A percentile compares a stretch with the other conserved stretches of the same genome.
phyloP scores from a whole-genome alignment of 371 early-diverging fungal genomes.

The Mortierella sp. region DNA sequence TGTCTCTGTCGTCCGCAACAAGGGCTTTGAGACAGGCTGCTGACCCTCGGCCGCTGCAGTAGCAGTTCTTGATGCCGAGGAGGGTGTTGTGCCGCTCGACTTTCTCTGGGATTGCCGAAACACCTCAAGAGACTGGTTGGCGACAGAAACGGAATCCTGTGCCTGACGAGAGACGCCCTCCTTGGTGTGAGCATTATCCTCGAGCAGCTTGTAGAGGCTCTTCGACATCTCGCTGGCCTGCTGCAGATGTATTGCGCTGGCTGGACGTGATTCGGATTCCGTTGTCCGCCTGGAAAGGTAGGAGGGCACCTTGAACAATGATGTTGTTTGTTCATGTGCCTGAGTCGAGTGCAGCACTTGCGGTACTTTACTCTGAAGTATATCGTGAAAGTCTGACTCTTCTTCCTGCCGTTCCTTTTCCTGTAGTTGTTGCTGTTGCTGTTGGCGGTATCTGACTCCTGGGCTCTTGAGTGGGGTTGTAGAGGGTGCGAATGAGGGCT shows the following conservation, averaged over 20 bases:
- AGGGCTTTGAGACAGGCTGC: not conserved
- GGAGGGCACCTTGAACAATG: slow-evolving; percentile 24
- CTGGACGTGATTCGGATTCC: not conserved
- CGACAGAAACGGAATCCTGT: slow-evolving; percentile 4
- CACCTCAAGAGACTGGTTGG: slow-evolving; percentile 25
- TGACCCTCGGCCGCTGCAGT: not conserved
- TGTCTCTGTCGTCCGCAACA: slow-evolving; percentile 45
- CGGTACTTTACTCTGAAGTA: not conserved
- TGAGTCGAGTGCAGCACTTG: not conserved
- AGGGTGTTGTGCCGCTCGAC: not conserved
- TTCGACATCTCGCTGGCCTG: slow-evolving; percentile 23
- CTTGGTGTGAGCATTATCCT: slow-evolving; percentile 1
- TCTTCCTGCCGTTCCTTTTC: slow-evolving; percentile 13
- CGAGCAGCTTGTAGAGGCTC: slow-evolving; percentile 14
- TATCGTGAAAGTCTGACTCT: slow-evolving; percentile 4
- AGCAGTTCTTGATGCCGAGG: not conserved
- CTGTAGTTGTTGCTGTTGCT: slow-evolving; percentile 15
- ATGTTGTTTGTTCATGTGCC: not conserved
- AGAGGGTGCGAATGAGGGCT: slow-evolving; percentile 14
- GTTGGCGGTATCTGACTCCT: slow-evolving; percentile 8
- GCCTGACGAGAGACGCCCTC: slow-evolving; percentile 18
- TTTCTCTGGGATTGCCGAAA: slow-evolving; percentile 27
- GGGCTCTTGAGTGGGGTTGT: slow-evolving; percentile 40
- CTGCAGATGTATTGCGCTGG: slow-evolving; percentile 17
- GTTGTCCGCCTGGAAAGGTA: slow-evolving; percentile 5